Base-by-base conservation (phyloP, 176 grass and related monocot species). In the Musa acuminata region DNA sequence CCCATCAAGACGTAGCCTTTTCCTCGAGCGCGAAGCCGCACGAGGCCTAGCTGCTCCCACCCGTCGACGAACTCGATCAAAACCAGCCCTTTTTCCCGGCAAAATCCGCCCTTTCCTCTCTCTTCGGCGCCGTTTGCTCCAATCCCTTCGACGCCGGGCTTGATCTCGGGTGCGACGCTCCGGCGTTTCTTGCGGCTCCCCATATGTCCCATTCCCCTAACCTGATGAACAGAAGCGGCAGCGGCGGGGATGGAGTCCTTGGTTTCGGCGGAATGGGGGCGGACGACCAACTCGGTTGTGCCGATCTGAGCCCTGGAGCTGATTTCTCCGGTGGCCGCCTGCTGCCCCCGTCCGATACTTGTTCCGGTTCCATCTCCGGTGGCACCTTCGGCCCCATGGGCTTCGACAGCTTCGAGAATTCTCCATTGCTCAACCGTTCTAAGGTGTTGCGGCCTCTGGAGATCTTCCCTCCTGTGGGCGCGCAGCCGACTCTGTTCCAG, bases 1-100 rank as follows among this genome's bases (percentile, higher is more conserved):
- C 63, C 14, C 76, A 69, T 29, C 64, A 79, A 78, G 85, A 91
- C 71, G 71, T 79, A 8, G 43, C 85, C 10, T 76, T 71, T n/a
- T 75, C 85, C 50, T 48, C 52, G 1, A 69, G 67, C 11, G 55
- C 51, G 24, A 51, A 78, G 11, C 24, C 79, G 66, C 52, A 81
- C 49, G 74, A 72, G 19, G 76, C 55, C 0, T 80, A 83, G 82
- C 62, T 87, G 77, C 49, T 72, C 13, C 51, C 84, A 19, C 16
- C 69, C 14, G 69, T 82, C 69, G 48, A 27, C 12, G 52, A 54
- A 17, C 66, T 69, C 77, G 72, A 58, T 21, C 72, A 55, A 17
- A 57, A 27, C 16, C 65, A n/a, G 11, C 50, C 25, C 65, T 55
- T 55, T 51, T 26, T 22, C 25, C 23, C 64, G 9, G 51, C 52